These are phyloP conservation scores for Prunus salicina DNA, from an alignment of 306 rosid species.

Conservation along the genomic window DNA sequence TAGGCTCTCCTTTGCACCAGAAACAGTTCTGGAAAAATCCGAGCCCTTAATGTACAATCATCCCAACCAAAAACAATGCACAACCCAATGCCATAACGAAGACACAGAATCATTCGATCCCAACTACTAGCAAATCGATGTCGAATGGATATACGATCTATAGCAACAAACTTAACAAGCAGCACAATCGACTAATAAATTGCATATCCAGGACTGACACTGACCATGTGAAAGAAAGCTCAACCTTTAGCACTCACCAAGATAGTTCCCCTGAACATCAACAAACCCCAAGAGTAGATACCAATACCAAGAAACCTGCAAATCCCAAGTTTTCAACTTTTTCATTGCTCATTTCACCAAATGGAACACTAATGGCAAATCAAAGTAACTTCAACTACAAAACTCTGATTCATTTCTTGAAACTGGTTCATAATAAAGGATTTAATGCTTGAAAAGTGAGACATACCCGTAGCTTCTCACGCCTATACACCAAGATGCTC, in stretches of 20 bases:
- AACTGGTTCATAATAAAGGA: too few relatives aligned
- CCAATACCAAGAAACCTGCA: slow-evolving; percentile 82
- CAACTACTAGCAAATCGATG: neutral
- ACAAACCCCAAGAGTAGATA: slow-evolving; percentile 56
- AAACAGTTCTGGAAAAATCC: too few relatives aligned
- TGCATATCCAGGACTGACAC: neutral
- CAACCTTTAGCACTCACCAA: slow-evolving; percentile 39
- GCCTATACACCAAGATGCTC: slow-evolving; percentile 50
- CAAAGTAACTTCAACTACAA: neutral
- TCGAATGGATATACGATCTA: neutral
- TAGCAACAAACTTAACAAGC: neutral
- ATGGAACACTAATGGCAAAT: neutral
- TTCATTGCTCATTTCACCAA: neutral
- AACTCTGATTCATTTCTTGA: too few relatives aligned
- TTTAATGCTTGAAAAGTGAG: neutral
- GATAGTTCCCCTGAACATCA: slow-evolving; percentile 68
- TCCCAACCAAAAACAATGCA: neutral
- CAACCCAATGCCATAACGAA: neutral
- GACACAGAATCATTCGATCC: neutral
- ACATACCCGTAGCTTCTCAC: slow-evolving; percentile 40
- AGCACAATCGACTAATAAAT: neutral
- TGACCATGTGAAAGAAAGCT: neutral
- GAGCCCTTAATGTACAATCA: neutral
- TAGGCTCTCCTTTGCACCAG: too few relatives aligned
- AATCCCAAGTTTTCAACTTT: neutral